phyloP scores from a whole-genome alignment of 1,284 basidiomycete species.

The Ustilago shanxiensis region DNA sequence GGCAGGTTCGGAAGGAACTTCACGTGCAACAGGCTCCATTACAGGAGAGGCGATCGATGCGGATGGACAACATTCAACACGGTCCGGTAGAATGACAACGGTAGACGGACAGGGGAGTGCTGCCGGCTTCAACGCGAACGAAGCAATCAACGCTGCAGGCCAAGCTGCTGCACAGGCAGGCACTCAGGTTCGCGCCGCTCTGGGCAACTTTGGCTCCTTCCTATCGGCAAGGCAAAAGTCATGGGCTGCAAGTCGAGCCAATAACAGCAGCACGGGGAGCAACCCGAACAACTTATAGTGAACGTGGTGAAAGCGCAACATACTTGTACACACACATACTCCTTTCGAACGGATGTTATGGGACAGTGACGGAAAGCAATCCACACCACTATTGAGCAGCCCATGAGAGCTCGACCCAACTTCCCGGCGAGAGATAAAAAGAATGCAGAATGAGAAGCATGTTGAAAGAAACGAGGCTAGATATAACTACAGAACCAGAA shows the following conservation, averaged over 20 bases:
- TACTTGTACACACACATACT: neutral
- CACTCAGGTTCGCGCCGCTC: constrained; percentile 61
- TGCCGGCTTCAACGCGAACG: constrained; percentile 38
- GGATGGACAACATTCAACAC: constrained; percentile 34
- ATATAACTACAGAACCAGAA: constrained; percentile 57
- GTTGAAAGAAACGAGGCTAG: constrained; percentile 41
- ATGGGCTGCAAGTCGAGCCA: constrained; percentile 40
- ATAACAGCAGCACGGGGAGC: constrained; percentile 6
- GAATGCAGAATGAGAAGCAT: constrained; percentile 39
- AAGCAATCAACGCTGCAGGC: constrained; percentile 44
- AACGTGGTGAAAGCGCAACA: neutral
- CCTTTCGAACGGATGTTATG: neutral
- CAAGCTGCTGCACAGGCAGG: constrained; percentile 60
- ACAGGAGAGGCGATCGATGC: constrained; percentile 57
- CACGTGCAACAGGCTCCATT: constrained; percentile 39
- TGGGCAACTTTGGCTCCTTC: constrained; percentile 65
- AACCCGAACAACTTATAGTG: neutral
- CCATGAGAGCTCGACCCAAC: neutral
- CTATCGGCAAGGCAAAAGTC: constrained; percentile 55
- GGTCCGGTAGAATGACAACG: constrained; percentile 31
- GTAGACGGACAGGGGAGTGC: constrained; percentile 8
- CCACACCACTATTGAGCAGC: neutral
- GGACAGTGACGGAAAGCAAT: constrained; percentile 10
- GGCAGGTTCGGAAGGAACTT: neutral
- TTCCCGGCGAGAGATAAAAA: neutral